Evolutionary conservation across 1,284 basidiomycete species (phyloP).

Genomic region (Sphagnurus paluster): DNA sequence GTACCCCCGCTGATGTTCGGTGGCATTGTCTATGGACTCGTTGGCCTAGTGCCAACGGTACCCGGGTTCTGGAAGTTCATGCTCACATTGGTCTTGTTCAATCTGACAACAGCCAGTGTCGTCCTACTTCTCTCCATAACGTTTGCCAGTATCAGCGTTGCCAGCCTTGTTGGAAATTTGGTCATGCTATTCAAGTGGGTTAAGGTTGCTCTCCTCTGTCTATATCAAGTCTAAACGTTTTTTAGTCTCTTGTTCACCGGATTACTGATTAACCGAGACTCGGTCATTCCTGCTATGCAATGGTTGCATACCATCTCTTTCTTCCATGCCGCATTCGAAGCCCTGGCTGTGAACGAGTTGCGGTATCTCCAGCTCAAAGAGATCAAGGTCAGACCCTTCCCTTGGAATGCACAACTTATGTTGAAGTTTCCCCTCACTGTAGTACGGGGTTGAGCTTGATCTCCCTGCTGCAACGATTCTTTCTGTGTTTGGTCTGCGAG

Average conservation of each 20-base stretch:
- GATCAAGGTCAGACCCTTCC: constrained; percentile 63
- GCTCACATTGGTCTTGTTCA: constrained; percentile 92
- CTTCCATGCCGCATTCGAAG: constrained; percentile 99
- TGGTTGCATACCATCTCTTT: constrained; percentile 93
- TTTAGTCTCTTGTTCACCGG: constrained; percentile 91
- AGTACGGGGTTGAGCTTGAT: constrained; percentile 94
- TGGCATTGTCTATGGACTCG: constrained; percentile 90
- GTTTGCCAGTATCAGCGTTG: constrained; percentile 83
- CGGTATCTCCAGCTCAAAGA: constrained; percentile 92
- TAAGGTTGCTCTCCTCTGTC: background rate
- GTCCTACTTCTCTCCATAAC: constrained; percentile 90
- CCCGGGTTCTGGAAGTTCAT: constrained; percentile 97
- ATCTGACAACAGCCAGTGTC: constrained; percentile 89
- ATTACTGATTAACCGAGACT: constrained; percentile 90
- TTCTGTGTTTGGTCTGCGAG: constrained; percentile 85
- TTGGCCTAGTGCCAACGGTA: constrained; percentile 90
- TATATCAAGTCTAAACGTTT: constrained; percentile 2
- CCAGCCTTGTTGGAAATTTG: constrained; percentile 90
- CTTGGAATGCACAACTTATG: background rate
- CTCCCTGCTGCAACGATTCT: constrained; percentile 93
- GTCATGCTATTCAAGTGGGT: constrained; percentile 98
- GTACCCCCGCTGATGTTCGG: constrained; percentile 95
- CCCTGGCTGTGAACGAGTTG: constrained; percentile 93
- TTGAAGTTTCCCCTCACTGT: constrained; percentile 3
- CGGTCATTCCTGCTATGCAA: constrained; percentile 68